Evolutionary conservation across 2,329 filamentous ascomycete genomes (phyloP), one percentile per base, ranked within the genome.

Genomic region (Aspergillus neoniger): DNA sequence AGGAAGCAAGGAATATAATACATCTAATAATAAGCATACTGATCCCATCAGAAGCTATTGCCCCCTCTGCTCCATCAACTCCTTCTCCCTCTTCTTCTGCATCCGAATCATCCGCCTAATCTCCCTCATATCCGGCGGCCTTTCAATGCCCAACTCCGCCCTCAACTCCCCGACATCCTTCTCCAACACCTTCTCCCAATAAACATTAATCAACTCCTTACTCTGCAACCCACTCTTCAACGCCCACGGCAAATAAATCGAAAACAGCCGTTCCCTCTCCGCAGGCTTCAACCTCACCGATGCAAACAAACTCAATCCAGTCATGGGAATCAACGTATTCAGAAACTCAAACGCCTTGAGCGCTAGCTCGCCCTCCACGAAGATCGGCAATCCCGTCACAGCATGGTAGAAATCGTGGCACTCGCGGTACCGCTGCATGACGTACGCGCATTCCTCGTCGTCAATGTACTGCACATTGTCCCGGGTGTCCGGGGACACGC

Each of bases 371-470:
- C 95, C 95, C 80, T 99, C 95, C n/a, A 92, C 85, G 64, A 96
- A 89, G 44, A 96, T 86, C 0, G 95, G 95, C 51, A 99, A 79
- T 0, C 94, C 94, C 0, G 93, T 96, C 55, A 99, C 82, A 0
- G 95, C 94, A 76, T 99, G 95, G 80, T 96, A 97, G 78, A 99
- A 97, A 76, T 99, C 95, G 76, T 99, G 95, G 67, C 91, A 96
- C 78, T 99, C 95, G 63, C 95, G 88, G 77, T 99, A 99, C 57
- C 95, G 87, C 81, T 98, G 95, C 91, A 99, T 96, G 17, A 98
- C 95, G 80, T 98, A 99, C 38, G 95, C 95, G 75, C 93, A 96
- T 78, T 99, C 95, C 69, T 90, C 88, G 73, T 98, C 89, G 76
- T 98, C 93, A 63, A 99, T 92, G 79, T 96, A 98, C 55, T 91